Conservation (phyloP, 2,329 filamentous ascomycete species). For the Coniosporium tulheliwenetii region DNA sequence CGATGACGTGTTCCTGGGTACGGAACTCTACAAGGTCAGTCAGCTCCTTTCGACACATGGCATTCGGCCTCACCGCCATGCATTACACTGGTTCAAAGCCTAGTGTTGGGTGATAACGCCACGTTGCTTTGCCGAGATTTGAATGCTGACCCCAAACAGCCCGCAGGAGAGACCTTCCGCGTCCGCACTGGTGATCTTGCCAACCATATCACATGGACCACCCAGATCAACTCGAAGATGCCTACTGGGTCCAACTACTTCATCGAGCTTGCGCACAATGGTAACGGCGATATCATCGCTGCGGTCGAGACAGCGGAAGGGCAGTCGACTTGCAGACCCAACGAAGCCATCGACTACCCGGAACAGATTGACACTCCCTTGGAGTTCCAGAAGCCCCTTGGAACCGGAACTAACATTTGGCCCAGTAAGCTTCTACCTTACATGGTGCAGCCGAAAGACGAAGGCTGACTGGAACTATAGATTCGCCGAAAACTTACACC, state of each 20-base stretch:
- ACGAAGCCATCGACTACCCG: conserved; percentile 20
- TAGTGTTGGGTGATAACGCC: too few species aligned
- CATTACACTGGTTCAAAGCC: too few species aligned
- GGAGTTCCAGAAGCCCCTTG: conserved; percentile 29
- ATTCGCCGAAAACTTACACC: conserved; percentile 26
- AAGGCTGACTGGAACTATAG: too few species aligned
- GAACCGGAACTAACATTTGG: conserved; percentile 22
- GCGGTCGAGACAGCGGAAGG: conserved; percentile 7
- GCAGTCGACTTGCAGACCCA: conserved; percentile 12
- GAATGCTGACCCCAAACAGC: conserved; percentile 10
- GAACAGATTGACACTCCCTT: conserved; percentile 24
- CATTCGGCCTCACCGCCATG: too few species aligned
- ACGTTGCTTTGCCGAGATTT: too few species aligned
- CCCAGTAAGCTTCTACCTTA: too few species aligned
- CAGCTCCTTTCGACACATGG: neutral
- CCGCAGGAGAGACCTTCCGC: conserved; percentile 33
- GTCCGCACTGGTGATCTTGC: conserved; percentile 31
- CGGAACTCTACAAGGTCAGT: conserved; percentile 14
- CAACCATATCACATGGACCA: conserved; percentile 28
- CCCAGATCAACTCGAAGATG: conserved; percentile 28
- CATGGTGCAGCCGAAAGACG: too few species aligned
- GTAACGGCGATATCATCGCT: conserved; percentile 33
- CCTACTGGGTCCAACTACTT: conserved; percentile 36
- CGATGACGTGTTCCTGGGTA: conserved; percentile 45
- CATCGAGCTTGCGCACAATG: conserved; percentile 40